Conservation (phyloP, 345 rosid genomes). For the Lepidium africanum region DNA sequence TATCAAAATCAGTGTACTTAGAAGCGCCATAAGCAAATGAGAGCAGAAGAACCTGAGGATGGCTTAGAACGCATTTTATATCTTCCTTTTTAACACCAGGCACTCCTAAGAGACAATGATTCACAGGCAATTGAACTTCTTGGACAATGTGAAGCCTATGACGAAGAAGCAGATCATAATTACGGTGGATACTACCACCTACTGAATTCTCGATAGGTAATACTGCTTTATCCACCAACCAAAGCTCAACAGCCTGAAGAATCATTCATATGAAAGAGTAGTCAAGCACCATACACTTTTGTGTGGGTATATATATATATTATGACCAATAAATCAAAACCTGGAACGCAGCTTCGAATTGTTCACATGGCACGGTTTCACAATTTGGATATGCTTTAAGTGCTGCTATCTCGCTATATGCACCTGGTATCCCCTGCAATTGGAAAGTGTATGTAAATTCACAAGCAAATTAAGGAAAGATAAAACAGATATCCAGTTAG, state of each 20-base stretch:
- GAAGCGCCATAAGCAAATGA: background rate
- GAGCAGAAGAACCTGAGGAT: constrained; percentile 59
- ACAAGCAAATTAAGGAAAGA: constrained; percentile 10
- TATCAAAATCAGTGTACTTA: background rate
- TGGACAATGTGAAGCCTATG: constrained; percentile 94
- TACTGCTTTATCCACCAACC: constrained; percentile 92
- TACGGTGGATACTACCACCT: constrained; percentile 91
- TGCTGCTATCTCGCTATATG: constrained; percentile 91
- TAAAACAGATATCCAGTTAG: background rate
- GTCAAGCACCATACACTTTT: background rate
- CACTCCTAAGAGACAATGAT: constrained; percentile 80
- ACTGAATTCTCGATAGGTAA: constrained; percentile 88
- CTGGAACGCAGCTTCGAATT: constrained; percentile 82
- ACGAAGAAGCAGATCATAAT: constrained; percentile 88
- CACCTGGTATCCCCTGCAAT: constrained; percentile 81
- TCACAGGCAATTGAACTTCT: constrained; percentile 71
- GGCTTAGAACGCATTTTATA: constrained; percentile 69
- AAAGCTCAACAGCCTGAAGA: constrained; percentile 86
- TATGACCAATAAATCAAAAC: constrained; percentile 28
- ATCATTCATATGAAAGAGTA: background rate
- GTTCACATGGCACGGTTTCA: constrained; percentile 85
- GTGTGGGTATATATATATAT: background rate
- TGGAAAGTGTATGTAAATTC: constrained; percentile 1
- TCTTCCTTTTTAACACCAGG: constrained; percentile 68
- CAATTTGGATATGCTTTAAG: constrained; percentile 77